A percentile compares a stretch with the other conserved stretches of the same genome.
These are phyloP conservation scores for Aphanomyces cochlioides DNA, from an alignment of 352 stramenopile species.

Conservation along the genomic window DNA sequence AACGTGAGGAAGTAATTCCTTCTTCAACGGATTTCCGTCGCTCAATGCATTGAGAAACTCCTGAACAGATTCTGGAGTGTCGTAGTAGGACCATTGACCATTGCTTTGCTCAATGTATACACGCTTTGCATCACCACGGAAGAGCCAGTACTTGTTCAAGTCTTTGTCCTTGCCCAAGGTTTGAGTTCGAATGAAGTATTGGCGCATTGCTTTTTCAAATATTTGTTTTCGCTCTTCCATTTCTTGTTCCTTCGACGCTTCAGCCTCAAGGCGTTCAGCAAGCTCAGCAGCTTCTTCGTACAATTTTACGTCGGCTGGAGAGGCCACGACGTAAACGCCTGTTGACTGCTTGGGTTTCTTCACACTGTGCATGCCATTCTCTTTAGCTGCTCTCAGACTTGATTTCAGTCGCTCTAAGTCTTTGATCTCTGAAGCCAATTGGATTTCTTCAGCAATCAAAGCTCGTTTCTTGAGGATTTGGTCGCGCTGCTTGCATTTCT, in stretches of 20 bases:
- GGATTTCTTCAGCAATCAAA: constrained; percentile 9
- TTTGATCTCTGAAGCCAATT: constrained; percentile 17
- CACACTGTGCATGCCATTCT: constrained; percentile 17
- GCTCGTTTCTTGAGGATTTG: constrained; percentile 59
- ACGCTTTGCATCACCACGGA: constrained; percentile 57
- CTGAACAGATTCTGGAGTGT: background rate
- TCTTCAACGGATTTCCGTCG: background rate
- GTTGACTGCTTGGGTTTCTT: constrained; percentile 16
- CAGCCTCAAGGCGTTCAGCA: constrained; percentile 68
- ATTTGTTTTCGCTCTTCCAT: constrained; percentile 56
- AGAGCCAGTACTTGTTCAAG: constrained; percentile 57
- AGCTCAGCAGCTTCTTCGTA: constrained; percentile 40
- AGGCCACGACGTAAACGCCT: background rate
- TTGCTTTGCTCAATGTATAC: constrained; percentile 60
- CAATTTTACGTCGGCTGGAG: constrained; percentile 10
- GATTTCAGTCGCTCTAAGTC: constrained; percentile 7
- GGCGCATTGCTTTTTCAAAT: constrained; percentile 54
- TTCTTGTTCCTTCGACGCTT: constrained; percentile 63
- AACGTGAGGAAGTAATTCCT: constrained; percentile 4
- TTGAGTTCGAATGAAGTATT: constrained; percentile 72
- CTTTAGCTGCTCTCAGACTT: background rate
- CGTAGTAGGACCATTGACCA: constrained; percentile 17
- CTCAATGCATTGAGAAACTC: background rate
- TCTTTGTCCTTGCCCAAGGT: constrained; percentile 60
- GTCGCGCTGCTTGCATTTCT: constrained; percentile 53